Evolutionary conservation across 1,139 yeast genomes (phyloP).

Genomic region (Fermentozyma sake): DNA sequence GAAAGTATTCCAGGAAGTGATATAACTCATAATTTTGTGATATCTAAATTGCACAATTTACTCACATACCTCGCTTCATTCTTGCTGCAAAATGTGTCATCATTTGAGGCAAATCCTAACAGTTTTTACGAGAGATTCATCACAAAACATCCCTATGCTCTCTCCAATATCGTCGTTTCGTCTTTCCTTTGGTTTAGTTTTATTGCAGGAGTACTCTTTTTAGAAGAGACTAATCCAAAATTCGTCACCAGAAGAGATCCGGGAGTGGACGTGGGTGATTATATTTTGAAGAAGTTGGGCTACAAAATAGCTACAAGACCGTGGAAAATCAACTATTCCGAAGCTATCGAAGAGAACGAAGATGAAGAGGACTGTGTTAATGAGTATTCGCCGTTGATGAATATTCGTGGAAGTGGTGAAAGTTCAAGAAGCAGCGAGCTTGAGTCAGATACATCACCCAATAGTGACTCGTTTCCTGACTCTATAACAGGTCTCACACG

Average conservation of each 20-base stretch:
- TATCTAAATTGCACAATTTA: no score
- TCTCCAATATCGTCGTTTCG: constrained; percentile 56
- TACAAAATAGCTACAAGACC: constrained; percentile 27
- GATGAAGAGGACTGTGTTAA: constrained; percentile 3
- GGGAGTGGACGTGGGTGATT: constrained; percentile 53
- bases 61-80: no score
- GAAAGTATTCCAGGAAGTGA: no score
- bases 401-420: no score
- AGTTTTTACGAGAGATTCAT: constrained; percentile 23
- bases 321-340: constrained; percentile 19
- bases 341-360: constrained; percentile 1
- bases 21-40: no score
- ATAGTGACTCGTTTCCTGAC: constrained; percentile 4
- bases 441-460: no score
- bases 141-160: constrained; percentile 49
- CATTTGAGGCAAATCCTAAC: no score
- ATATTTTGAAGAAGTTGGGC: constrained; percentile 31
- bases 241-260: constrained; percentile 39
- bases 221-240: constrained; percentile 57
- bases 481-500: constrained; percentile 1
- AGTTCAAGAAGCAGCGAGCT: no score
- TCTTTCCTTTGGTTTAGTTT: constrained; percentile 35
- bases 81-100: constrained; percentile 1
- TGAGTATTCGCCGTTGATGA: constrained; percentile 5
- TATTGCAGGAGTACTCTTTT: constrained; percentile 43